phyloP scores from a whole-genome alignment of 768 basidiomycete genomes.

The Cyclocybe aegerita region DNA sequence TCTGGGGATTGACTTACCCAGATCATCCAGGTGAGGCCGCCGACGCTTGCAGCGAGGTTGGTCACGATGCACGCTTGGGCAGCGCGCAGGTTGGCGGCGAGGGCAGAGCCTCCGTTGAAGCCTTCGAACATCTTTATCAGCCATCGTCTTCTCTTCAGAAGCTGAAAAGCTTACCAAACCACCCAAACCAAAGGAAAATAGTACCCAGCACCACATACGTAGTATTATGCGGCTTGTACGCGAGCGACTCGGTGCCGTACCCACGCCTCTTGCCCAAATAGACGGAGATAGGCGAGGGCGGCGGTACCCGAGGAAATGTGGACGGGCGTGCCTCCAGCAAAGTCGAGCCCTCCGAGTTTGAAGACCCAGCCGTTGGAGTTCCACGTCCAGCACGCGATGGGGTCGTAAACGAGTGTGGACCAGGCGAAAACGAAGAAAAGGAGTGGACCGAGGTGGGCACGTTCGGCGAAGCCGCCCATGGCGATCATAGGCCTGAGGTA shows the following conservation, averaged over 20 bases:
- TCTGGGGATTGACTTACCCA: slow-evolving; percentile 45
- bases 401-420: slow-evolving; percentile 86
- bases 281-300: slow-evolving; percentile 85
- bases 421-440: slow-evolving; percentile 87
- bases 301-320: slow-evolving; percentile 92
- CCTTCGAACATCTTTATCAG: slow-evolving; percentile 20
- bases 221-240: slow-evolving; percentile 92
- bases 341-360: slow-evolving; percentile 78
- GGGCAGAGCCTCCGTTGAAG: slow-evolving; percentile 88
- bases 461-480: slow-evolving; percentile 88
- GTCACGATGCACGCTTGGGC: slow-evolving; percentile 86
- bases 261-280: slow-evolving; percentile 87
- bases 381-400: slow-evolving; percentile 95
- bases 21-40: slow-evolving; percentile 86
- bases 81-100: slow-evolving; percentile 82
- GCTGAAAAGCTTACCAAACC: slow-evolving; percentile 54
- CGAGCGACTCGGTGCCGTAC: slow-evolving; percentile 85
- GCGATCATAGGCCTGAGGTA: slow-evolving; percentile 71
- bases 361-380: slow-evolving; percentile 72
- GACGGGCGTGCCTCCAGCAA: slow-evolving; percentile 92
- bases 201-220: slow-evolving; percentile 89
- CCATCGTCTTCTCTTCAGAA: not conserved
- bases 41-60: slow-evolving; percentile 83
- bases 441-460: slow-evolving; percentile 78
- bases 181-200: slow-evolving; percentile 87